Conservation (phyloP, 768 basidiomycete genomes). For the Russula sp. region DNA sequence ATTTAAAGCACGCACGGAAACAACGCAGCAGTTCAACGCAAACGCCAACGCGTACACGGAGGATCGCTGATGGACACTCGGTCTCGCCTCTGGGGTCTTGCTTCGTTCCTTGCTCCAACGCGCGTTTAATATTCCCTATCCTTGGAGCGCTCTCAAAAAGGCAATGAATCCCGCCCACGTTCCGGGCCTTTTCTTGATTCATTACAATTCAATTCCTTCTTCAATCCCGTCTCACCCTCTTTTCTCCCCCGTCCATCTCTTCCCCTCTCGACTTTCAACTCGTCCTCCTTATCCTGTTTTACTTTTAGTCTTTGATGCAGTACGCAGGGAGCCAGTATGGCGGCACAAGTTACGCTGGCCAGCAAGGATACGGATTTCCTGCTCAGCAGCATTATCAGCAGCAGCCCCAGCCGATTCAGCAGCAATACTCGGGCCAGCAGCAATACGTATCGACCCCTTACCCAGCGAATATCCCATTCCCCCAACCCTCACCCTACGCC, state of each 20-base stretch:
- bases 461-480: slow-evolving; percentile 6
- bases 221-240: background rate
- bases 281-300: background rate
- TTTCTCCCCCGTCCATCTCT: slow-evolving; percentile 4
- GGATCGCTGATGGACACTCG: background rate
- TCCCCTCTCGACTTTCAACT: background rate
- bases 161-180: slow-evolving; percentile 19
- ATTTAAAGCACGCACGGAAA: background rate
- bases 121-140: background rate
- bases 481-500: slow-evolving; percentile 10
- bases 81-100: background rate
- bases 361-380: slow-evolving; percentile 7
- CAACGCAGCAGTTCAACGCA: background rate
- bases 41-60: background rate
- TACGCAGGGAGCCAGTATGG: slow-evolving; percentile 10
- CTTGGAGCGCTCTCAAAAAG: slow-evolving; percentile 12
- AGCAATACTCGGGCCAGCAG: slow-evolving; percentile 19
- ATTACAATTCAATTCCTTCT: background rate
- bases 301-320: slow-evolving; percentile 6
- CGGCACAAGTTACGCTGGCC: background rate
- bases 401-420: slow-evolving; percentile 19
- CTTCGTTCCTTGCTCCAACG: background rate
- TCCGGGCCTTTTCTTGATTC: slow-evolving; percentile 1
- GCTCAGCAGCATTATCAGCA: slow-evolving; percentile 18
- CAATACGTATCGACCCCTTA: slow-evolving; percentile 15